These are phyloP conservation scores for Trametes pubescens DNA, from an alignment of 1,284 basidiomycete species.

Conservation along the genomic window DNA sequence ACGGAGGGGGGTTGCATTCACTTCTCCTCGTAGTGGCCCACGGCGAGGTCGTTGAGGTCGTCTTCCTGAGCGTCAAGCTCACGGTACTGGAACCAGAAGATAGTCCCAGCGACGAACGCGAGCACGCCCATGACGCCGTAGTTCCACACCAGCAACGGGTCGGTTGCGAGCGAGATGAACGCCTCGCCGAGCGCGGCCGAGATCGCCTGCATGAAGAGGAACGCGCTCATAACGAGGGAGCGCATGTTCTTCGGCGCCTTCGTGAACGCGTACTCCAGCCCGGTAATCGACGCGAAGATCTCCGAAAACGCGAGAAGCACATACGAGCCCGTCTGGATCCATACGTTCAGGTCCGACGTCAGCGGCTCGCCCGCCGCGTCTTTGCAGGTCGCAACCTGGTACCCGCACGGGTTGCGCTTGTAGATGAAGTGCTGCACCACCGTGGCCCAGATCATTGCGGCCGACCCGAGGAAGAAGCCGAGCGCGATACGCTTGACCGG, in stretches of 20 bases:
- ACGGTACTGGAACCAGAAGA: slow-evolving; percentile 72
- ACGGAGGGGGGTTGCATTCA: not conserved
- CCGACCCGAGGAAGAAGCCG: slow-evolving; percentile 74
- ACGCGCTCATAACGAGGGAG: slow-evolving; percentile 78
- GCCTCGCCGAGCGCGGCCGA: slow-evolving; percentile 74
- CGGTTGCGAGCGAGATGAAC: slow-evolving; percentile 55
- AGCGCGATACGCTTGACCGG: slow-evolving; percentile 78
- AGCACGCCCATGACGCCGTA: slow-evolving; percentile 52
- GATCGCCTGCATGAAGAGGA: slow-evolving; percentile 76
- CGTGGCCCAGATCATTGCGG: slow-evolving; percentile 73
- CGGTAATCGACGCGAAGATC: slow-evolving; percentile 88
- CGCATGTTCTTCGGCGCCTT: slow-evolving; percentile 87
- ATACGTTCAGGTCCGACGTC: slow-evolving; percentile 73
- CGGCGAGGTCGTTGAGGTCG: slow-evolving; percentile 58
- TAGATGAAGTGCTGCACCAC: slow-evolving; percentile 84
- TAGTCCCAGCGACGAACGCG: slow-evolving; percentile 49
- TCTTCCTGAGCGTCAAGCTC: slow-evolving; percentile 72
- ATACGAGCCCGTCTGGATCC: slow-evolving; percentile 78
- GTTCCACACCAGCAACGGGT: slow-evolving; percentile 66
- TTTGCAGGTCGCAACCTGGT: slow-evolving; percentile 58
- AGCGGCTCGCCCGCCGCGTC: slow-evolving; percentile 52
- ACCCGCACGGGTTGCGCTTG: slow-evolving; percentile 73
- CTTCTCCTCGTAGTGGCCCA: slow-evolving; percentile 47
- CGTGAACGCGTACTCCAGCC: slow-evolving; percentile 90
- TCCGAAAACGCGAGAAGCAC: slow-evolving; percentile 76